Evolutionary conservation across 176 grass and related monocot genomes (phyloP), one percentile per base, ranked within the genome.

Genomic region (Eremochloa ophiuroides): DNA sequence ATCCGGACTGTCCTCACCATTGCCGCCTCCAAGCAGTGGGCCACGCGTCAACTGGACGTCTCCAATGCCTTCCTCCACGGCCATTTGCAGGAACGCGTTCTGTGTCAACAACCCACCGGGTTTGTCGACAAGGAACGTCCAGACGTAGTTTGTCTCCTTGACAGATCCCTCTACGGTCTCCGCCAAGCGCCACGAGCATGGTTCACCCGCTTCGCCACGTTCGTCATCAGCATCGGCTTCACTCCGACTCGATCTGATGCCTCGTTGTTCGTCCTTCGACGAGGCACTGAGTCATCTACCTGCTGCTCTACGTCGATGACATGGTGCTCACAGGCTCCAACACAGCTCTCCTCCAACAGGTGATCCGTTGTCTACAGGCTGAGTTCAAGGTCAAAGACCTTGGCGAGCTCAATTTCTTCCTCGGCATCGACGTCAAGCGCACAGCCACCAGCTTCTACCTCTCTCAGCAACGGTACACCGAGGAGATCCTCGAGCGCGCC

Each of bases 291-390:
- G 5, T 8, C 2, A 18, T 18, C 1, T n/a, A 8, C 5, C 51
- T n/a, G n/a, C n/a, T n/a, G n/a, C n/a, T n/a, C n/a, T n/a, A n/a
- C n/a, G n/a, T n/a, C n/a, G n/a, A n/a, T 55, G 0, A 5, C n/a
- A 55, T 55, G 18, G 8, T 55, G 2, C 51, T 55, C 5, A 55
- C 51, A 0, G 51, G 20, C 1, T n/a, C 51, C 1, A 8, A 1
- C 1, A 2, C 20, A 8, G 7, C 7, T 0, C 18, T 55, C 0
- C 51, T 55, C 8, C 20, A 9, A 0, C 4, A 1, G 1, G 0
- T 55, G 6, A 55, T n/a, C 12, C 14, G 3, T 1, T 18, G 5
- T 2, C 51, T 18, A 0, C 2, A 18, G 0, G 6, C 0, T 0
- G 51, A 55, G 20, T 55, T 55, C 5, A 6, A 18, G 0, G 4